Conservation (phyloP, 768 basidiomycete genomes). For the Lepiota subincarnata region DNA sequence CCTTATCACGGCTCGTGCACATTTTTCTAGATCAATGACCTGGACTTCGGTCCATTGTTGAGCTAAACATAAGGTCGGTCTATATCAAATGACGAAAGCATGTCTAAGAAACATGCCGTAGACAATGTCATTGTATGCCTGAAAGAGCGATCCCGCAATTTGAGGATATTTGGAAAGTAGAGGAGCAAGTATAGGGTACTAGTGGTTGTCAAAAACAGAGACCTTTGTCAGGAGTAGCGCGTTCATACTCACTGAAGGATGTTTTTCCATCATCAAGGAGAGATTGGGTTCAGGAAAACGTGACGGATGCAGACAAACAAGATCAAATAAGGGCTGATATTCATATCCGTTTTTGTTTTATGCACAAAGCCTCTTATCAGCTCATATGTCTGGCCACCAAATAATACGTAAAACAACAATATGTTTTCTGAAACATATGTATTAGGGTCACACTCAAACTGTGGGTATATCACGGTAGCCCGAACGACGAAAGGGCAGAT, state of each 20-base stretch:
- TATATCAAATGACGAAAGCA: background rate
- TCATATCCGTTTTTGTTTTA: no score
- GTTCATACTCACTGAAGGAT: conserved; percentile 23
- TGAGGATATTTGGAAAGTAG: conserved; percentile 59
- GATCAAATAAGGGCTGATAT: background rate
- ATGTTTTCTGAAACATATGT: no score
- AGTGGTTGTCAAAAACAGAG: conserved; percentile 3
- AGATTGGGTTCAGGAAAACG: background rate
- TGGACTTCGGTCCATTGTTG: conserved; percentile 70
- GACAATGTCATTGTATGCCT: conserved; percentile 71
- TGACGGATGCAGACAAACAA: background rate
- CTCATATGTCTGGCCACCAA: no score
- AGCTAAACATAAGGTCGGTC: conserved; percentile 34
- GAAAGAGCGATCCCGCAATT: conserved; percentile 59
- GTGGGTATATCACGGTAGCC: no score
- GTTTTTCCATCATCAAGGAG: conserved; percentile 21
- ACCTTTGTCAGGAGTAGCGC: background rate
- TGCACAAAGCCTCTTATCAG: no score
- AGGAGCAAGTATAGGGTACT: conserved; percentile 46
- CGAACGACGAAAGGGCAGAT: no score
- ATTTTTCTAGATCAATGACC: conserved; percentile 56
- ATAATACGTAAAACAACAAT: no score
- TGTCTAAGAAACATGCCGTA: conserved; percentile 38
- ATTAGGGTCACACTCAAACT: no score
- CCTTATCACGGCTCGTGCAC: conserved; percentile 52